Evolutionary conservation across 192 early-diverging fungal genomes (phyloP), one percentile per base, ranked within the genome.

Genomic region (Gamsiella multidivaricata): DNA sequence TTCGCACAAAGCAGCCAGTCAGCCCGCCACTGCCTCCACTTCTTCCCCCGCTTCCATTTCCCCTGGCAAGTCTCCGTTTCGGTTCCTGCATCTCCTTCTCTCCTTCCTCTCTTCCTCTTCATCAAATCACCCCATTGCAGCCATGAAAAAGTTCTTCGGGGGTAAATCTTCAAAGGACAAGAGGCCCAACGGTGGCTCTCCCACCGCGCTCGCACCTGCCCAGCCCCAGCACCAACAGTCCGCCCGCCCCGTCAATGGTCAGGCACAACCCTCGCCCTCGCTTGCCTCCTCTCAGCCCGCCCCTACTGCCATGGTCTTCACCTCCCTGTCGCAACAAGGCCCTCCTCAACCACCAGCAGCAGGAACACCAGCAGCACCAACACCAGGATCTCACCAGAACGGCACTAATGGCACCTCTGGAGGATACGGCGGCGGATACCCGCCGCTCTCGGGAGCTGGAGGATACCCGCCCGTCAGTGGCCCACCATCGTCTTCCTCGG

Each of bases 91-190:
- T 43, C 52, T 7, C n/a, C 39, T 42, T 18, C 25, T n/a, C n/a
- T 33, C 36, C 14, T 54, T 20, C 22, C n/a, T 46, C 28, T 50
- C 1, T 15, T 39, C 37, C 41, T 28, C 8, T 55, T 33, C 33
- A 12, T 49, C 60, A 32, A 4, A 32, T 20, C 15, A 18, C 26
- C 33, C 28, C 58, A n/a, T n/a, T 28, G 14, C 18, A 31, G 34
- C 51, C 8, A 78, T 68, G 66, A 78, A 66, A 60, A 78, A 65
- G 66, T 59, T 78, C 45, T 78, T 78, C 56, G 65, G 65, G 29
- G 25, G 45, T 9, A 71, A 71, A 63, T 71, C 69, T 11, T 58
- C 74, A 69, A 78, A 78, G 74, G 74, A 78, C 54, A 78, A 78
- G 65, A 62, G 45, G 52, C 54, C 63, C 23, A 49, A 61, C 23